phyloP scores from a whole-genome alignment of 1,284 basidiomycete genomes.

The Fomitiporia mediterranea region DNA sequence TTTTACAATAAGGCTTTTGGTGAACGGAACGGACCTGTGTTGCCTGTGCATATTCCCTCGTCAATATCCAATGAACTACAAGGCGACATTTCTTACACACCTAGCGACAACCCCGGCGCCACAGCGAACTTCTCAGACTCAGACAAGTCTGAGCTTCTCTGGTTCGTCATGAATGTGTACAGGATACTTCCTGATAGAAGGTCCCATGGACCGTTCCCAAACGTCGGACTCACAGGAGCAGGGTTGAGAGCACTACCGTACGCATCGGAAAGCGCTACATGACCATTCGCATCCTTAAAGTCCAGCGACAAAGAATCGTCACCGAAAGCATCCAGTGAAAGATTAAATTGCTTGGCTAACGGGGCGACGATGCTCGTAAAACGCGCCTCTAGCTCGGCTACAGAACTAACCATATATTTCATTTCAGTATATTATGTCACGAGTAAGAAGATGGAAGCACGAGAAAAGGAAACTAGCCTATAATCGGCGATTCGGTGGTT shows the following conservation, averaged over 20 bases:
- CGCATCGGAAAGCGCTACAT: slow-evolving; percentile 27
- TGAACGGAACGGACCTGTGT: slow-evolving; percentile 34
- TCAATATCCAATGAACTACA: slow-evolving; percentile 10
- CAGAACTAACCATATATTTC: no score
- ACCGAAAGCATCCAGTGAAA: slow-evolving; percentile 31
- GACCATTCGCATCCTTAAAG: slow-evolving; percentile 15
- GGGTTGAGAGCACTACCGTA: slow-evolving; percentile 34
- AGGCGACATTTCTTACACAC: slow-evolving; percentile 27
- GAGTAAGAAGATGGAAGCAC: neutral
- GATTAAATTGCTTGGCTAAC: slow-evolving; percentile 27
- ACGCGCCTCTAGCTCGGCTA: slow-evolving; percentile 31
- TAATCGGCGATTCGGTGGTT: slow-evolving; percentile 42
- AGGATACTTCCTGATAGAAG: slow-evolving; percentile 48
- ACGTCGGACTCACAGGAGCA: slow-evolving; percentile 47
- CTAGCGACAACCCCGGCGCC: slow-evolving; percentile 36
- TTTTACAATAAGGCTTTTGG: no score
- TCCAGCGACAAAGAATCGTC: slow-evolving; percentile 8
- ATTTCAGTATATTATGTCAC: no score
- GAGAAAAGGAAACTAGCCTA: slow-evolving; percentile 18
- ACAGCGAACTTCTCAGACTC: slow-evolving; percentile 33
- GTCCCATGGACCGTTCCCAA: slow-evolving; percentile 37
- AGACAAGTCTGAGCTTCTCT: slow-evolving; percentile 21
- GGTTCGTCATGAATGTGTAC: slow-evolving; percentile 30
- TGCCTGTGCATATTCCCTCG: slow-evolving; percentile 26
- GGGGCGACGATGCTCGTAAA: slow-evolving; percentile 32